phyloP scores from a whole-genome alignment of 2,329 filamentous ascomycete genomes.

The Ilyonectria robusta region DNA sequence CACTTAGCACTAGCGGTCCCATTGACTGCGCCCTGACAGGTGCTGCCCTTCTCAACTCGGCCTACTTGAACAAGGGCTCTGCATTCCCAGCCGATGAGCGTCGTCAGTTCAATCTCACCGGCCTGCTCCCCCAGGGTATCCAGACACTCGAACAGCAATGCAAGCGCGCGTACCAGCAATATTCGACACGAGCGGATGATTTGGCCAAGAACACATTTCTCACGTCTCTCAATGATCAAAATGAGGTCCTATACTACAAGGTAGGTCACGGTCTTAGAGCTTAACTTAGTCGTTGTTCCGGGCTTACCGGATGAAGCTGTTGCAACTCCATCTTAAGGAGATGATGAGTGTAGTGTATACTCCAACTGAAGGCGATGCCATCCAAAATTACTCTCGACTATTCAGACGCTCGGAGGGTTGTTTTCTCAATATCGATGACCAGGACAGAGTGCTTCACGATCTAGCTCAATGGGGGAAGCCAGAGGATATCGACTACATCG shows the following conservation, averaged over 20 bases:
- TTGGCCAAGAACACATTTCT: slow-evolving; percentile 91
- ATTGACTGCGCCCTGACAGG: slow-evolving; percentile 56
- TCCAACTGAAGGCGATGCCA: slow-evolving; percentile 90
- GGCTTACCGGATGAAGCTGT: slow-evolving; percentile 63
- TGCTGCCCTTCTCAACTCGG: slow-evolving; percentile 53
- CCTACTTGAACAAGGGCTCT: slow-evolving; percentile 83
- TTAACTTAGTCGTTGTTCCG: slow-evolving; percentile 7
- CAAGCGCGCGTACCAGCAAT: slow-evolving; percentile 85
- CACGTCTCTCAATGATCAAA: slow-evolving; percentile 88
- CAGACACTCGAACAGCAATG: slow-evolving; percentile 85
- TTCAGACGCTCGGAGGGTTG: slow-evolving; percentile 87
- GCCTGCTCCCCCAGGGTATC: slow-evolving; percentile 79
- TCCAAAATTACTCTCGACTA: slow-evolving; percentile 84
- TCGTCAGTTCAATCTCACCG: slow-evolving; percentile 76
- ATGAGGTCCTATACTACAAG: slow-evolving; percentile 85
- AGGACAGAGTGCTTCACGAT: slow-evolving; percentile 75
- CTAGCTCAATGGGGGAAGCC: slow-evolving; percentile 77
- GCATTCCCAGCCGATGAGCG: slow-evolving; percentile 81
- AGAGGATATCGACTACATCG: slow-evolving; percentile 89
- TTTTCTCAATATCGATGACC: slow-evolving; percentile 81
- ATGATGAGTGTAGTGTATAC: slow-evolving; percentile 96
- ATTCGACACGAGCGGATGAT: slow-evolving; percentile 71
- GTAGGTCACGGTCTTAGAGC: slow-evolving; percentile 56
- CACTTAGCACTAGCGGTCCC: slow-evolving; percentile 54
- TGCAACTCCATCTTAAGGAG: slow-evolving; percentile 84